These are phyloP conservation scores for Capronia epimyces DNA, from an alignment of 2,329 filamentous ascomycete species.

Conservation along the genomic window DNA sequence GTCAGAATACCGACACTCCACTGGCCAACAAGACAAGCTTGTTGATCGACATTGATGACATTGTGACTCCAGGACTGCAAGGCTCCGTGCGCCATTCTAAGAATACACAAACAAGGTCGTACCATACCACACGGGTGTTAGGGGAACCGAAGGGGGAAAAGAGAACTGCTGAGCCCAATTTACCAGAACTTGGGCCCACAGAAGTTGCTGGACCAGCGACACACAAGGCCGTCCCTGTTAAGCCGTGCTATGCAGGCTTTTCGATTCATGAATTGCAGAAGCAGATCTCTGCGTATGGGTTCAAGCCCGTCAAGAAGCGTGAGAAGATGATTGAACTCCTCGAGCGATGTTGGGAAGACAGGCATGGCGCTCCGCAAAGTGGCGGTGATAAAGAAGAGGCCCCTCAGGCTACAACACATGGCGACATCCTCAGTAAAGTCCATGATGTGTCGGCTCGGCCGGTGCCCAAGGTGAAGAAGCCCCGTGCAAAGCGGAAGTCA, in stretches of 20 bases:
- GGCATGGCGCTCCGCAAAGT: slow-evolving; percentile 34
- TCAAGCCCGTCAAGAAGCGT: slow-evolving; percentile 65
- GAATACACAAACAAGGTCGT: slow-evolving; percentile 1
- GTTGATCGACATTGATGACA: slow-evolving; percentile 22
- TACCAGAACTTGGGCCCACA: background rate
- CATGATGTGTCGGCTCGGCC: slow-evolving; percentile 25
- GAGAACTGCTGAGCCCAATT: background rate
- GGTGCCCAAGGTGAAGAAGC: slow-evolving; percentile 23
- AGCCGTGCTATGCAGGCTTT: slow-evolving; percentile 57
- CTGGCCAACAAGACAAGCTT: background rate
- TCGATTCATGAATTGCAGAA: slow-evolving; percentile 59
- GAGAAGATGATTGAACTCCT: slow-evolving; percentile 65
- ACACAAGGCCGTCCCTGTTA: slow-evolving; percentile 22
- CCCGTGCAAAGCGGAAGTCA: slow-evolving; percentile 20
- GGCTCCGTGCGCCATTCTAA: background rate
- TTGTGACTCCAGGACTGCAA: slow-evolving; percentile 10
- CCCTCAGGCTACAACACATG: slow-evolving; percentile 14
- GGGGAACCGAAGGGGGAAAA: background rate
- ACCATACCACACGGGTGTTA: slow-evolving; percentile 8
- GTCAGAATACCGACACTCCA: slow-evolving; percentile 1
- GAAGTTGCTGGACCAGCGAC: background rate
- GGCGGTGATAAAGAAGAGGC: slow-evolving; percentile 16
- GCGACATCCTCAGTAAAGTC: slow-evolving; percentile 27
- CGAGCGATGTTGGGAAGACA: slow-evolving; percentile 65
- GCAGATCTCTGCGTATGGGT: slow-evolving; percentile 61